Evolutionary conservation across 225 moss, liverwort and hornwort species (phyloP).

Genomic region (Ulota crispa): DNA sequence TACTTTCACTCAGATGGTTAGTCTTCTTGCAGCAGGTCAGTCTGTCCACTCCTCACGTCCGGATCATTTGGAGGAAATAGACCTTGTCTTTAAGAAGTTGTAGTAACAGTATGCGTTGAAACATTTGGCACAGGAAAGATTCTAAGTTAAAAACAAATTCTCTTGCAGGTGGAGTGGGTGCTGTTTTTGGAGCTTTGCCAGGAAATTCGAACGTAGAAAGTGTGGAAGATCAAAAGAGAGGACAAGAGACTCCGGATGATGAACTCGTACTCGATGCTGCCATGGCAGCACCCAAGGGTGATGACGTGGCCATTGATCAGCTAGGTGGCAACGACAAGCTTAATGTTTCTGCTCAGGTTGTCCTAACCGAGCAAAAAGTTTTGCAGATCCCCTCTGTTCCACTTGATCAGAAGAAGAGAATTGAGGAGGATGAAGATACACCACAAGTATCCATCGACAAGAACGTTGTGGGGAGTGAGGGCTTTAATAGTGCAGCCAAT

Average conservation of each 20-base stretch:
- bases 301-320: conserved; percentile 19
- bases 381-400: conserved; percentile 19
- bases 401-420: conserved; percentile 17
- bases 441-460: conserved; percentile 8
- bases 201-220: conserved; percentile 41
- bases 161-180: conserved; percentile 81
- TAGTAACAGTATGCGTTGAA: background rate
- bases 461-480: conserved; percentile 2
- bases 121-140: background rate
- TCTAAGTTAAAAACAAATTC: background rate
- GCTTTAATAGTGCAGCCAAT: conserved; percentile 9
- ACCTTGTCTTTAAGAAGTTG: background rate
- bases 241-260: conserved; percentile 37
- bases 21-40: conserved; percentile 91
- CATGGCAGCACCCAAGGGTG: conserved; percentile 12
- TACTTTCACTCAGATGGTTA: conserved; percentile 90
- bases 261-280: conserved; percentile 22
- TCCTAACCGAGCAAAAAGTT: conserved; percentile 25
- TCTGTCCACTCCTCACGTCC: conserved; percentile 26
- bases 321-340: conserved; percentile 21
- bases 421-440: conserved; percentile 23
- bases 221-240: conserved; percentile 45
- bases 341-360: conserved; percentile 13
- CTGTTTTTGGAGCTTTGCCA: conserved; percentile 77
- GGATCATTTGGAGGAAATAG: conserved; percentile 2